These are phyloP conservation scores for Rhizoclosmatium sp. DNA, from an alignment of 192 early-diverging fungal genomes.

Conservation along the genomic window DNA sequence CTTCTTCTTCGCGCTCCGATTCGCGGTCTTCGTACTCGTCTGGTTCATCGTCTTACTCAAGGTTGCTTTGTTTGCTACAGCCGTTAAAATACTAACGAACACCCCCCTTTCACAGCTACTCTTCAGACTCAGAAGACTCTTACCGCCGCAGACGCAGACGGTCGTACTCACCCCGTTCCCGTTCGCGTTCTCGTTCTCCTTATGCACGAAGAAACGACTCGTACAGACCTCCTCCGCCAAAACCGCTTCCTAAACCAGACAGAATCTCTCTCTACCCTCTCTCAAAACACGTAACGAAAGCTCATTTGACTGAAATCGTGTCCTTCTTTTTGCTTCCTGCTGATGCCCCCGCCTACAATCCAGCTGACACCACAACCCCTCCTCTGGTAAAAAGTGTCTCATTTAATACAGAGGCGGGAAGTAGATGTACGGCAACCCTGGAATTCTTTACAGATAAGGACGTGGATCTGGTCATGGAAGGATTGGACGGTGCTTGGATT, in stretches of 20 bases:
- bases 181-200: background rate
- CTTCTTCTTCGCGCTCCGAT: background rate
- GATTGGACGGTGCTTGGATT: slow-evolving; percentile 25
- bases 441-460: slow-evolving; percentile 11
- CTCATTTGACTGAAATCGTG: slow-evolving; percentile 27
- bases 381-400: background rate
- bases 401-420: background rate
- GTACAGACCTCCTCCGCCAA: background rate
- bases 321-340: slow-evolving; percentile 19
- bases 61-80: no score
- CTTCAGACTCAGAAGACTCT: no score
- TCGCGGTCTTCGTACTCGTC: background rate
- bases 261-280: slow-evolving; percentile 22
- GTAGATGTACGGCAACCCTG: slow-evolving; percentile 4
- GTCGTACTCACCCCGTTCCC: slow-evolving; percentile 3
- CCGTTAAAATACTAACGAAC: no score
- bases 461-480: slow-evolving; percentile 6
- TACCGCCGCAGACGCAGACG: background rate
- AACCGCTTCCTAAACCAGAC: slow-evolving; percentile 21
- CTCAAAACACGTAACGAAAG: slow-evolving; percentile 7
- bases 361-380: background rate
- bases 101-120: no score
- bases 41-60: background rate
- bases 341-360: background rate
- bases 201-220: background rate